Evolutionary conservation across 164 flowering plant genomes (phyloP), one percentile per base, ranked within the genome.

Genomic region (Dillenia suffruticosa): DNA sequence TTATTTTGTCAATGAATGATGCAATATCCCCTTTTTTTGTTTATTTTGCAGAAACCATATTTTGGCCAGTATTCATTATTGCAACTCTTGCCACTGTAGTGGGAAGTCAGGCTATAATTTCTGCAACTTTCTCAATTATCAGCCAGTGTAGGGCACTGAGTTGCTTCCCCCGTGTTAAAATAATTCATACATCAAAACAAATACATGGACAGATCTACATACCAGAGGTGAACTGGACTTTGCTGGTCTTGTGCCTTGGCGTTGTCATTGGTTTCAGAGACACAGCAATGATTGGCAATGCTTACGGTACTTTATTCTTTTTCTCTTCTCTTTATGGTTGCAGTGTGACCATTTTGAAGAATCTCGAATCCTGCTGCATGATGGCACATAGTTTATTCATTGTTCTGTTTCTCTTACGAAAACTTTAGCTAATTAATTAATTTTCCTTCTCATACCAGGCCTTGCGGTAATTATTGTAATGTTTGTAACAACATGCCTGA

Each of bases 171-270:
- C 74, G 90, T 15, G 87, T 88, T 26, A 84, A 82, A 70, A 68
- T 85, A 45, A 54, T 85, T 26, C 95, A 88, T 73, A 88, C 95
- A 7, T 88, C 95, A 47, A 69, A 64, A 51, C 60, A 74, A 56
- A 77, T 85, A 19, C 81, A 76, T 52, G 95, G 95, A 46, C 95
- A 83, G 70, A 81, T 88, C 11, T 88, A 88, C 67, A 83, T 88
- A n/a, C 95, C 90, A 6, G 95, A 85, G 73, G 76, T 76, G 45
- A 88, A 88, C 68, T 88, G 90, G 95, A 59, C 74, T 15, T 58
- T 88, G 62, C 84, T 88, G 95, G 40, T 74, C 56, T 57, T 84
- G 11, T 80, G 87, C 58, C 65, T 88, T 52, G 71, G 79, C 22
- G 74, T 85, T 47, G 74, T 70, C 9, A 44, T 81, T 56, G 83